These are phyloP conservation scores for Nakaseomyces sp. DNA, from an alignment of 1,139 yeast species.

Conservation along the genomic window DNA sequence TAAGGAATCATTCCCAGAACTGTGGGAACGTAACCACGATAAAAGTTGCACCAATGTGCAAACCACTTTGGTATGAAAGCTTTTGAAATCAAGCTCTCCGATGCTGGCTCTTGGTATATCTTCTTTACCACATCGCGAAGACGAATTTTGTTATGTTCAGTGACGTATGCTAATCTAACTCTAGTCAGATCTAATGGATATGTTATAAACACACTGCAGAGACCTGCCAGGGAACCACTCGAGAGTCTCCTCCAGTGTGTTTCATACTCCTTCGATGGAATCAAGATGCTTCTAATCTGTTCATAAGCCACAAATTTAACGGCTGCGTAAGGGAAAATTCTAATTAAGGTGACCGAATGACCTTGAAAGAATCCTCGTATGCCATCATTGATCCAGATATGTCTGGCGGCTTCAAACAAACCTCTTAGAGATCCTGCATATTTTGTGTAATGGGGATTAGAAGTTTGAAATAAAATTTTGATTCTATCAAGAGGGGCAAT, in stretches of 20 bases:
- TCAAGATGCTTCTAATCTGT: conserved; percentile 71
- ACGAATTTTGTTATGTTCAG: conserved; percentile 49
- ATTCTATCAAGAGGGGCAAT: conserved; percentile 95
- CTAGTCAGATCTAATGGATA: conserved; percentile 88
- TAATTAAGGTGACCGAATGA: conserved; percentile 80
- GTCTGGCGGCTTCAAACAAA: conserved; percentile 57
- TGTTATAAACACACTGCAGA: conserved; percentile 78
- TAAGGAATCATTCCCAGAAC: conserved; percentile 93
- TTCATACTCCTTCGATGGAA: conserved; percentile 67
- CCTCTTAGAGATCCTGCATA: conserved; percentile 80
- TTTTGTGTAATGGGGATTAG: conserved; percentile 77
- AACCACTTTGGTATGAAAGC: conserved; percentile 29
- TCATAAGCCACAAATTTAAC: conserved; percentile 96
- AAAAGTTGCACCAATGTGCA: conserved; percentile 55
- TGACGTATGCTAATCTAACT: conserved; percentile 85
- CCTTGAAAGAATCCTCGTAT: conserved; percentile 81
- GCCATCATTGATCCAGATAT: conserved; percentile 68
- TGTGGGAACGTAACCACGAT: conserved; percentile 92
- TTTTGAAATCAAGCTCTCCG: conserved; percentile 24
- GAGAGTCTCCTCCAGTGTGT: conserved; percentile 70
- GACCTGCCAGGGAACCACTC: conserved; percentile 87
- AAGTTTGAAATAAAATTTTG: conserved; percentile 88
- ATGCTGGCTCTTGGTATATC: conserved; percentile 58
- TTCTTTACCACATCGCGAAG: conserved; percentile 44
- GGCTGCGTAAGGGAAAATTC: conserved; percentile 96